phyloP scores from a whole-genome alignment of 495 filamentous ascomycete species.

The Lepraria neglecta region DNA sequence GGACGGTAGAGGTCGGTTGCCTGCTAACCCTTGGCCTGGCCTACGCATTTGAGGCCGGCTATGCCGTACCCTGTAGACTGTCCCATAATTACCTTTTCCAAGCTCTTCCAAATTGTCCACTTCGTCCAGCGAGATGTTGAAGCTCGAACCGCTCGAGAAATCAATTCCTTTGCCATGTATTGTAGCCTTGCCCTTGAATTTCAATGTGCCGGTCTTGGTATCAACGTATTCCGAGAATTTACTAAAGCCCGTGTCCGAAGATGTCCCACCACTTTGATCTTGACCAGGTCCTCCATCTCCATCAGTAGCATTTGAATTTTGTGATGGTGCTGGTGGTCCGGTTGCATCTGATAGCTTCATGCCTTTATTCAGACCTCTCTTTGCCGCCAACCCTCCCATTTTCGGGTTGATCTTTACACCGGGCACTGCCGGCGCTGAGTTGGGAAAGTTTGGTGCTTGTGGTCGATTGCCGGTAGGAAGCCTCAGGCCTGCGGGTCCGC shows the following conservation, averaged over 20 bases:
- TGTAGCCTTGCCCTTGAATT: conserved; percentile 87
- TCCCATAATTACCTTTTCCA: conserved; percentile 97
- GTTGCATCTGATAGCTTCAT: conserved; percentile 49
- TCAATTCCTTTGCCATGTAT: conserved; percentile 84
- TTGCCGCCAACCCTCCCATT: conserved; percentile 50
- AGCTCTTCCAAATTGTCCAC: conserved; percentile 92
- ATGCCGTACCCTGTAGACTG: conserved; percentile 93
- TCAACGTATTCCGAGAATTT: conserved; percentile 92
- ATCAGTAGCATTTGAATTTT: background rate
- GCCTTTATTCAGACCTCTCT: conserved; percentile 46
- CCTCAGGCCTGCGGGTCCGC: conserved; percentile 35
- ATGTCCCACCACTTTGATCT: conserved; percentile 23
- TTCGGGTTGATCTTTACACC: conserved; percentile 35
- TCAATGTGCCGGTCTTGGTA: conserved; percentile 81
- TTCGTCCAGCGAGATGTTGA: conserved; percentile 92
- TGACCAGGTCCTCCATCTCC: conserved; percentile 2
- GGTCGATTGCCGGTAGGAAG: conserved; percentile 40
- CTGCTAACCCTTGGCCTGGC: conserved; percentile 68
- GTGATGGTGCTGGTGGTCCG: conserved; percentile 28
- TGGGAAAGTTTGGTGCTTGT: conserved; percentile 40
- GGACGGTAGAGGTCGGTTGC: conserved; percentile 45
- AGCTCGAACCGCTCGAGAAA: conserved; percentile 82
- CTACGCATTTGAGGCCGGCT: conserved; percentile 69
- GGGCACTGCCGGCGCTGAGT: conserved; percentile 44
- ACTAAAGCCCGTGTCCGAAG: conserved; percentile 58